These are phyloP conservation scores for Beauveria medogensis DNA, from an alignment of 2,329 filamentous ascomycete genomes.

Conservation along the genomic window DNA sequence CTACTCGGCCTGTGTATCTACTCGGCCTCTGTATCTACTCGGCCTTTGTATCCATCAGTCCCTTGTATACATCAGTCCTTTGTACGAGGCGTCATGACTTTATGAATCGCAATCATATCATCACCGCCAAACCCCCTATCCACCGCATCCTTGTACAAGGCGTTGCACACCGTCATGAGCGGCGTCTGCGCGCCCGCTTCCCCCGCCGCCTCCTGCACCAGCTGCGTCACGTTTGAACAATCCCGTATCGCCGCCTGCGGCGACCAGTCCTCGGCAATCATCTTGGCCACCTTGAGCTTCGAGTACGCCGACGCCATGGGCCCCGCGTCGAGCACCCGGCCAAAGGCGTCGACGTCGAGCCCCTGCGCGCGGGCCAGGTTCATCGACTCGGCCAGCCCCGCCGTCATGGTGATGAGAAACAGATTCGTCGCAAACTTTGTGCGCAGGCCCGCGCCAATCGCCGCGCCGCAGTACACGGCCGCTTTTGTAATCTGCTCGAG, in stretches of 20 bases:
- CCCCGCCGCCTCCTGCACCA: constrained; percentile 19
- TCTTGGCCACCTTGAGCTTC: constrained; percentile 22
- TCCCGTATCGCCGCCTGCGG: constrained; percentile 23
- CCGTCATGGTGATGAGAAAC: constrained; percentile 23
- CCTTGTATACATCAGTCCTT: neutral
- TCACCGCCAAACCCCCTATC: constrained; percentile 17
- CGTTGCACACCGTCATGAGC: constrained; percentile 16
- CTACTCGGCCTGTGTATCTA: neutral
- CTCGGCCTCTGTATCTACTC: no score
- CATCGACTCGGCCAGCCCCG: constrained; percentile 25
- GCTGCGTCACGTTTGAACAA: constrained; percentile 22
- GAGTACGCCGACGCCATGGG: constrained; percentile 25
- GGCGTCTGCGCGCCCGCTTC: constrained; percentile 16
- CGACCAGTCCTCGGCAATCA: constrained; percentile 22
- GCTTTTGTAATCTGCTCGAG: constrained; percentile 20
- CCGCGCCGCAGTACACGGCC: constrained; percentile 26
- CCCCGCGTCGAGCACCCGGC: constrained; percentile 21
- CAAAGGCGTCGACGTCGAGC: constrained; percentile 22
- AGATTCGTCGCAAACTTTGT: constrained; percentile 26
- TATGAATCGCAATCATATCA: constrained; percentile 23
- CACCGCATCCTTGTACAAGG: constrained; percentile 19
- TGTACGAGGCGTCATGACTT: constrained; percentile 3
- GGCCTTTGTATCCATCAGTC: no score
- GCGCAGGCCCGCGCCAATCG: constrained; percentile 22
- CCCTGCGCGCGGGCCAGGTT: constrained; percentile 24